Conservation (phyloP, 176 grass and related monocot species). For the Rhipidocladum racemiflorum region DNA sequence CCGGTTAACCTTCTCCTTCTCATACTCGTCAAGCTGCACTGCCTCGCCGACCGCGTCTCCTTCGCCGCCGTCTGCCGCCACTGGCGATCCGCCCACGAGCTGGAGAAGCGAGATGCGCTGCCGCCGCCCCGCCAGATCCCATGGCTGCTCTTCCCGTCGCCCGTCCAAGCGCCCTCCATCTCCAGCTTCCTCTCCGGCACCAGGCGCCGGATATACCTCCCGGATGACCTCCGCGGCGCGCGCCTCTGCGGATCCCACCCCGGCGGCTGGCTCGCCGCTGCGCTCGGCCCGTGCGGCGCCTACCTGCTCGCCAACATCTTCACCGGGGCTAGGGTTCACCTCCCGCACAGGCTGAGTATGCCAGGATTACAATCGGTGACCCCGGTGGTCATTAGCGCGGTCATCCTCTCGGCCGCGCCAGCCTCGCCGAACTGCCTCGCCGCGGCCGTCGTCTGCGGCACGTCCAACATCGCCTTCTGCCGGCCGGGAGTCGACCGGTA, state of each 20-base stretch:
- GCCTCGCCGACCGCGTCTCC: not conserved
- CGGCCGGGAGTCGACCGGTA: not conserved
- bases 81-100: not conserved
- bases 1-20: not conserved
- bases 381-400: not conserved
- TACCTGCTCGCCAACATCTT: not conserved
- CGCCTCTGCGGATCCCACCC: not conserved
- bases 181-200: not conserved
- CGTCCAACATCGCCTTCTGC: not conserved
- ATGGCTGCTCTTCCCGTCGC: not conserved
- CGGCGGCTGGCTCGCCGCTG: not conserved
- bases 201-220: not conserved
- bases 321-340: not conserved
- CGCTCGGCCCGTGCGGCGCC: not conserved
- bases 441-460: not conserved
- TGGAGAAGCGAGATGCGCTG: not conserved
- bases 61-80: not conserved
- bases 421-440: not conserved
- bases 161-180: not conserved
- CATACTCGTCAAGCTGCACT: not conserved
- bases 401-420: not conserved
- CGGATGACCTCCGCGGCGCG: not conserved
- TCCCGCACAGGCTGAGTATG: not conserved
- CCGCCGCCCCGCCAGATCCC: not conserved
- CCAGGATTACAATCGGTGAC: not conserved